Percentiles rank a stretch among this genome's conserved stretches.
Evolutionary conservation across 2,329 filamentous ascomycete genomes (phyloP).

Genomic region (Furcasterigmium sp.): DNA sequence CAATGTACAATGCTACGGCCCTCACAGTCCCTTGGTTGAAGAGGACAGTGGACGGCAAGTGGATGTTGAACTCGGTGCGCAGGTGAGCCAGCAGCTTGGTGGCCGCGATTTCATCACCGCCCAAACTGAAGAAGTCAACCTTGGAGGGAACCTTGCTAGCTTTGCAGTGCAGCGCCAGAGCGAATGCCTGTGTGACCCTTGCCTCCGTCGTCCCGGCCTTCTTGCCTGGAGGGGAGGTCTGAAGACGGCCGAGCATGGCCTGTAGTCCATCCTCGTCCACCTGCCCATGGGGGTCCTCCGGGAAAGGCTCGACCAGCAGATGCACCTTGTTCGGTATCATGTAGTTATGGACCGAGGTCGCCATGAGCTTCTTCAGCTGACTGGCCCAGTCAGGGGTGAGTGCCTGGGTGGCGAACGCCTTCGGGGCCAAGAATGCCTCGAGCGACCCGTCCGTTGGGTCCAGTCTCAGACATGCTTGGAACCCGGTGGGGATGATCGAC

Average conservation of each 20-base stretch:
- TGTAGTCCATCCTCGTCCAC: slow-evolving; percentile 30
- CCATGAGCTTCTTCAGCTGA: slow-evolving; percentile 11
- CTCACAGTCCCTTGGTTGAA: slow-evolving; percentile 42
- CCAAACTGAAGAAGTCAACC: slow-evolving; percentile 48
- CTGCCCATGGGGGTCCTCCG: slow-evolving; percentile 20
- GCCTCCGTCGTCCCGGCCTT: slow-evolving; percentile 22
- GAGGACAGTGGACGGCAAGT: slow-evolving; percentile 44
- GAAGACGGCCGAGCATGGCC: slow-evolving; percentile 19
- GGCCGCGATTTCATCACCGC: slow-evolving; percentile 48
- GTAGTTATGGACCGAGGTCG: slow-evolving; percentile 20
- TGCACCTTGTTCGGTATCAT: slow-evolving; percentile 33
- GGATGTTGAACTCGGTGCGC: slow-evolving; percentile 41
- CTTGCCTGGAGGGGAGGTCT: slow-evolving; percentile 15
- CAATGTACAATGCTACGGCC: slow-evolving; percentile 31
- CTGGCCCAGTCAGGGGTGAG: slow-evolving; percentile 4
- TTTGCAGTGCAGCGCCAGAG: slow-evolving; percentile 34
- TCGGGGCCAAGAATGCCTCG: slow-evolving; percentile 18
- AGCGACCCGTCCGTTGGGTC: slow-evolving; percentile 3
- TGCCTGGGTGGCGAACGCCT: background rate
- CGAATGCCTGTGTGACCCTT: slow-evolving; percentile 38
- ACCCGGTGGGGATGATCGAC: slow-evolving; percentile 9
- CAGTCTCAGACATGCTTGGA: slow-evolving; percentile 11
- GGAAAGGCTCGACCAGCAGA: slow-evolving; percentile 25
- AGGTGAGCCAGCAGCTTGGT: slow-evolving; percentile 45
- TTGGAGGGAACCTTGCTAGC: slow-evolving; percentile 30